phyloP scores from a whole-genome alignment of 2,329 filamentous ascomycete genomes.

The Neonectria hederae region DNA sequence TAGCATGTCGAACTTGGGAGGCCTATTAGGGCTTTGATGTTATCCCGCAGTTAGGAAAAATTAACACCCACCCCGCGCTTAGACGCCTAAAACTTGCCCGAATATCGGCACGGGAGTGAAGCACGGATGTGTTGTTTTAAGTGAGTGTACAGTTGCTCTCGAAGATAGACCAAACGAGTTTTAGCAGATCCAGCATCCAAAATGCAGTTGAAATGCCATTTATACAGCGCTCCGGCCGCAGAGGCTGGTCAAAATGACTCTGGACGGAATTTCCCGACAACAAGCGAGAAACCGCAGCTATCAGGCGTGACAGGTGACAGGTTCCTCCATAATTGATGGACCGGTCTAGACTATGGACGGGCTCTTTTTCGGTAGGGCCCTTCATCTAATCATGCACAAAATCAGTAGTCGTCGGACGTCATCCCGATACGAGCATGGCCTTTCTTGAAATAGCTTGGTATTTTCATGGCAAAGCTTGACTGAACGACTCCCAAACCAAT shows the following conservation, averaged over 20 bases:
- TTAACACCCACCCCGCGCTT: neutral
- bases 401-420: neutral
- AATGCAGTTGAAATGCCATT: neutral
- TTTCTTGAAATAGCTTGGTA: conserved; percentile 6
- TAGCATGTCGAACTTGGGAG: neutral
- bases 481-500: neutral
- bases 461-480: conserved; percentile 3
- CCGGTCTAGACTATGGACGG: neutral
- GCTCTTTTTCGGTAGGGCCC: neutral
- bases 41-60: neutral
- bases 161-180: too few relatives aligned
- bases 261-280: neutral
- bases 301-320: neutral
- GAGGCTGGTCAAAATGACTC: neutral
- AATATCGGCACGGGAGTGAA: neutral
- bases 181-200: neutral
- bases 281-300: neutral
- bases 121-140: neutral
- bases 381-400: neutral
- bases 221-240: too few relatives aligned
- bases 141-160: neutral
- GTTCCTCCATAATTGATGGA: neutral
- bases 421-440: conserved; percentile 1
- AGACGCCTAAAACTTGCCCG: too few relatives aligned
- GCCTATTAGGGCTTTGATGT: neutral